Conservation (phyloP, 2,329 filamentous ascomycete species). For the Botrytis medusae region DNA sequence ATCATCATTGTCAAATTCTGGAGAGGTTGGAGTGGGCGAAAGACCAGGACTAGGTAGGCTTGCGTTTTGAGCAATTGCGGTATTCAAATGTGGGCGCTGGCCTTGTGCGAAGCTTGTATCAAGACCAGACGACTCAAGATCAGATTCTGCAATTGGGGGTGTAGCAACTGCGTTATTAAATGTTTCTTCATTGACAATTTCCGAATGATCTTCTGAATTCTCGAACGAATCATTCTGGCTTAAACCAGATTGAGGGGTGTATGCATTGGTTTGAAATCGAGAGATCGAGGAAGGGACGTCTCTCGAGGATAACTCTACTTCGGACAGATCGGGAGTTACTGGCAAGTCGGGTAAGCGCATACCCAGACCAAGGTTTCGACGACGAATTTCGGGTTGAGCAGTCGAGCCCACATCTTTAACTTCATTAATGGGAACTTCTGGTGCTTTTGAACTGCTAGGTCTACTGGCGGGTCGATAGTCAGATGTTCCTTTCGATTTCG, state of each 20-base stretch:
- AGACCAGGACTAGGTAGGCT: slow-evolving; percentile 92
- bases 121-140: slow-evolving; percentile 58
- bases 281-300: slow-evolving; percentile 21
- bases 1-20: slow-evolving; percentile 50
- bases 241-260: slow-evolving; percentile 47
- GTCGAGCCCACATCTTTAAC: slow-evolving; percentile 24
- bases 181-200: slow-evolving; percentile 47
- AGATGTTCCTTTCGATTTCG: slow-evolving; percentile 1
- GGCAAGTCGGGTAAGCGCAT: slow-evolving; percentile 41
- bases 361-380: slow-evolving; percentile 30
- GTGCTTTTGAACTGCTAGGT: not conserved
- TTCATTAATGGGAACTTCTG: not conserved
- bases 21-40: slow-evolving; percentile 83
- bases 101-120: slow-evolving; percentile 51
- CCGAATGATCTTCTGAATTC: slow-evolving; percentile 29
- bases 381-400: slow-evolving; percentile 21
- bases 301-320: slow-evolving; percentile 46
- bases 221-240: slow-evolving; percentile 44
- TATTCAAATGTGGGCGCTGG: slow-evolving; percentile 60
- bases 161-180: slow-evolving; percentile 66
- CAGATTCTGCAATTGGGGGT: slow-evolving; percentile 72
- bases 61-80: slow-evolving; percentile 76
- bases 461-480: not conserved
- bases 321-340: slow-evolving; percentile 60
- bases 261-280: slow-evolving; percentile 42